These are phyloP conservation scores for Rhododendron ovatum DNA, from an alignment of 148 eudicot species.

Conservation along the genomic window DNA sequence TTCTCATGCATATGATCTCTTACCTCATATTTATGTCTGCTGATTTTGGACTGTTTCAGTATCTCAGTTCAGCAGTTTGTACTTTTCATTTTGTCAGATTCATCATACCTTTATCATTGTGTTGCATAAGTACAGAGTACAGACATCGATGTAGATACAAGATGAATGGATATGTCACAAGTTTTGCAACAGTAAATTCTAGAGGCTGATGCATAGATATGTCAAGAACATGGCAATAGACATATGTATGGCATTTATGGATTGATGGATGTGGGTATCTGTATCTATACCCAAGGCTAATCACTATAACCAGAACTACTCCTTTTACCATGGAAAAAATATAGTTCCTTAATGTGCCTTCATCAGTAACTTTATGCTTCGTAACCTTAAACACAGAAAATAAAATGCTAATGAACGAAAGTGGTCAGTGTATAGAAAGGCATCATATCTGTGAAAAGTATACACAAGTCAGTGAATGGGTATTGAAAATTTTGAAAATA, in stretches of 20 bases:
- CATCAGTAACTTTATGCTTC: neutral
- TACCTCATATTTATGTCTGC: neutral
- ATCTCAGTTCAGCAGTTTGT: neutral
- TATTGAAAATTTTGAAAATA: neutral
- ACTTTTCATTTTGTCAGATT: neutral
- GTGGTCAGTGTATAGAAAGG: neutral
- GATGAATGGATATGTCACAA: neutral
- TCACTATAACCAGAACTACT: neutral
- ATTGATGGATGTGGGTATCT: neutral
- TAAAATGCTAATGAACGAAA: neutral
- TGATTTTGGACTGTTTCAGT: neutral
- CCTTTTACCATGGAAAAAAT: neutral
- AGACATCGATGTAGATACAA: neutral
- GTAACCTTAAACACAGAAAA: neutral
- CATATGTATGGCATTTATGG: too few species aligned
- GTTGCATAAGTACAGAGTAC: neutral
- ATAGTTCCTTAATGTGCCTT: neutral
- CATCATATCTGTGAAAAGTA: neutral
- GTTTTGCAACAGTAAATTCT: neutral
- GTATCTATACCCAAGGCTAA: neutral
- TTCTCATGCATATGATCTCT: neutral
- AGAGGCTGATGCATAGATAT: neutral
- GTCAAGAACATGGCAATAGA: conserved; percentile 7
- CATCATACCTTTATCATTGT: neutral
- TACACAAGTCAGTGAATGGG: neutral